These are phyloP conservation scores for Cladophialophora chaetospira DNA, from an alignment of 2,329 filamentous ascomycete species.

Conservation along the genomic window DNA sequence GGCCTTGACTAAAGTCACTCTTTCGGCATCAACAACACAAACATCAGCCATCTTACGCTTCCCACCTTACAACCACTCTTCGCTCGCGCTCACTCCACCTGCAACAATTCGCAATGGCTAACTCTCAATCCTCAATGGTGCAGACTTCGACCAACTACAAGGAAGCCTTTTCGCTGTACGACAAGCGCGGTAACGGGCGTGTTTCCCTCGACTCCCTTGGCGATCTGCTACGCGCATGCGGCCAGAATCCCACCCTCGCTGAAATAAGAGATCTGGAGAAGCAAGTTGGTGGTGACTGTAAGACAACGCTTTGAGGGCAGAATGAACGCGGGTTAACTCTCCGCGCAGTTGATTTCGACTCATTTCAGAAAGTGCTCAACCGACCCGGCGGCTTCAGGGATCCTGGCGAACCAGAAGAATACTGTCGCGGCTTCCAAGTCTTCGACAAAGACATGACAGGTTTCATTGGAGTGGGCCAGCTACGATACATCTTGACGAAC, in stretches of 20 bases:
- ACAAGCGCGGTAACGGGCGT: conserved; percentile 96
- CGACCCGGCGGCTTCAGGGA: conserved; percentile 97
- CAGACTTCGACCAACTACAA: conserved; percentile 96
- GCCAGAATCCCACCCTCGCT: conserved; percentile 92
- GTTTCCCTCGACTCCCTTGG: conserved; percentile 84
- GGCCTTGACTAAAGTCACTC: conserved; percentile 11
- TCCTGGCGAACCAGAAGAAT: conserved; percentile 95
- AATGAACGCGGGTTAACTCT: conserved; percentile 1
- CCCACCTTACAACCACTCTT: conserved; percentile 1
- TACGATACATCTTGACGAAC: conserved; percentile 96
- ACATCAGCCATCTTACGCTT: background rate
- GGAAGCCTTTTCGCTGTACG: conserved; percentile 99
- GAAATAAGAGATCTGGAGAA: conserved; percentile 94
- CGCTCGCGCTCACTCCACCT: background rate
- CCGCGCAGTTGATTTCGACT: conserved; percentile 86
- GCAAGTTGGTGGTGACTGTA: conserved; percentile 86
- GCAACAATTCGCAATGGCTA: conserved; percentile 23
- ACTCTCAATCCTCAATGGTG: conserved; percentile 30
- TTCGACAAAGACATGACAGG: conserved; percentile 99
- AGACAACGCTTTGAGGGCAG: conserved; percentile 40
- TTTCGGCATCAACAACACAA: background rate
- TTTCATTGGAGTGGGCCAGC: conserved; percentile 94
- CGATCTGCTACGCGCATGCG: conserved; percentile 92
- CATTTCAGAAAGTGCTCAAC: conserved; percentile 95
- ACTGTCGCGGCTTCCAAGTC: conserved; percentile 97